phyloP scores from a whole-genome alignment of 2,329 filamentous ascomycete genomes.

The Teratosphaeria pseudoeucalypti region DNA sequence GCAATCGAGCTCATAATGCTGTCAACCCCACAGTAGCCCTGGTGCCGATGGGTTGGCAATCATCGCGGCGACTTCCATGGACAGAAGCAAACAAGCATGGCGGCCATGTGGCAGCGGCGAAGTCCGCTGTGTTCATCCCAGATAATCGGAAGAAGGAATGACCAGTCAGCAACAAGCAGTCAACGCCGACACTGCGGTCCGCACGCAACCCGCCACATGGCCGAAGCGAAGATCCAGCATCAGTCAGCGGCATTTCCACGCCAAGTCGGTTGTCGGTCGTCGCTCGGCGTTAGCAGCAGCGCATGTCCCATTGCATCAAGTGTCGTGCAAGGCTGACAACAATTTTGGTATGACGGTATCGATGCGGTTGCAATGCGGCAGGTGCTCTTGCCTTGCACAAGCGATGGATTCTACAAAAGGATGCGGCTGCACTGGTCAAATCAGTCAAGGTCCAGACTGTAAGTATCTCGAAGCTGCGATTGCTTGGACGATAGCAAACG shows the following conservation, averaged over 20 bases:
- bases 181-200: not conserved
- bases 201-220: not conserved
- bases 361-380: not conserved
- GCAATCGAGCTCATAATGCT: too few species aligned
- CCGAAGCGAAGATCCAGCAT: not conserved
- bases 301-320: not conserved
- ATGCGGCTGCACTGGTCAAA: not conserved
- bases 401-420: not conserved
- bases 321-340: not conserved
- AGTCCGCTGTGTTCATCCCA: not conserved
- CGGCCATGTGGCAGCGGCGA: not conserved
- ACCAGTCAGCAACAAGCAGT: not conserved
- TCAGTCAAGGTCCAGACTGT: too few species aligned
- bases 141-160: not conserved
- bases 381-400: not conserved
- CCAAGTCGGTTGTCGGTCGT: not conserved
- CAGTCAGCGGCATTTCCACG: not conserved
- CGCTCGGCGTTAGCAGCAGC: not conserved
- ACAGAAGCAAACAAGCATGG: not conserved
- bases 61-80: too few species aligned
- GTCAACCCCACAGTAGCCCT: too few species aligned
- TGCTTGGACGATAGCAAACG: not conserved
- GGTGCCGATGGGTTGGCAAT: too few species aligned
- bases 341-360: not conserved
- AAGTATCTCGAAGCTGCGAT: too few species aligned